Percentiles rank a stretch among this genome's conserved stretches.
These are phyloP conservation scores for Ligustrum vulgare DNA, from an alignment of 257 asterid species.

Conservation along the genomic window DNA sequence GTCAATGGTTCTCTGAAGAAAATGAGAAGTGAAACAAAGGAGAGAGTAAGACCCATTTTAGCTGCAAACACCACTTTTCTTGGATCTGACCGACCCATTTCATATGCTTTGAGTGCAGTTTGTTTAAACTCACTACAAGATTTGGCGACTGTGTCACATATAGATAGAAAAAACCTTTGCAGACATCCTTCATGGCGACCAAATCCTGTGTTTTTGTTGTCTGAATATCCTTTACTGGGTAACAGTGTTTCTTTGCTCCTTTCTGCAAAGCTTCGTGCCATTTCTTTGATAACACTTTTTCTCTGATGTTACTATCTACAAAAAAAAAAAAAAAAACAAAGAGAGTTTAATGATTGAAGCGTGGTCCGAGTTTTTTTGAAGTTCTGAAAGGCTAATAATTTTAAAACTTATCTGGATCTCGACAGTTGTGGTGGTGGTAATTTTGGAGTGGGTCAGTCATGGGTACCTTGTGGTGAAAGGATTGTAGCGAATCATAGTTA, in stretches of 20 bases:
- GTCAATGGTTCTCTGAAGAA: slow-evolving; percentile 47
- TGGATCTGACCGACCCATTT: slow-evolving; percentile 53
- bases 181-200: slow-evolving; percentile 5
- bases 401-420: neutral
- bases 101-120: slow-evolving; percentile 20
- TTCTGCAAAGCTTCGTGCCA: slow-evolving; percentile 17
- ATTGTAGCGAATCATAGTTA: neutral
- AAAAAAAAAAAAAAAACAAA: neutral
- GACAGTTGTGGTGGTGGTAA: neutral
- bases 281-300: neutral
- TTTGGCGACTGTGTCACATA: slow-evolving; percentile 8
- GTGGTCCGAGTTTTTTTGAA: neutral
- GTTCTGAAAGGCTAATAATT: neutral
- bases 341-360: neutral
- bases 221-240: slow-evolving; percentile 6
- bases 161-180: neutral
- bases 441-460: neutral
- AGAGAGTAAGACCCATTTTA: slow-evolving; percentile 48
- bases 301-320: neutral
- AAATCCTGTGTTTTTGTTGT: neutral
- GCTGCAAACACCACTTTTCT: slow-evolving; percentile 46
- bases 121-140: slow-evolving; percentile 14
- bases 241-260: slow-evolving; percentile 24
- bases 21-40: slow-evolving; percentile 46
- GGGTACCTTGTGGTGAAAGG: neutral